Base-by-base conservation (phyloP, 148 eudicot genomes). In the Rhododendron ovatum region DNA sequence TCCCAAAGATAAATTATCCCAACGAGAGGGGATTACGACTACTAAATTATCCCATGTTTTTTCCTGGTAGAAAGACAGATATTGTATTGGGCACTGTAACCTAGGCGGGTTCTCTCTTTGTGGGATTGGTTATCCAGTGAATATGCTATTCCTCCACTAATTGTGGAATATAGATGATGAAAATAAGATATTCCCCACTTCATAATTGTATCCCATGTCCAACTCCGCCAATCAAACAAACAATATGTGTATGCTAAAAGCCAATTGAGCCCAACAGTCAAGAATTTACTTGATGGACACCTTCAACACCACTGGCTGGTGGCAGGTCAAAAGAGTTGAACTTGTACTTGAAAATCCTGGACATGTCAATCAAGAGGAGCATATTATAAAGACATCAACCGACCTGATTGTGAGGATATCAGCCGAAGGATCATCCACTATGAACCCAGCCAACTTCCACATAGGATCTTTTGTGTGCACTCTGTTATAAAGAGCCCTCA, bases 391-490 rank as follows among this genome's bases (percentile, higher is more conserved):
- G 41, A 71, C 8, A 3, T 33, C 39, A 88, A 22, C 85, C 71
- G 74, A 96, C 99, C 96, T 94, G 89, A 95, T 93, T 26, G 94
- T 91, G 51, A 86, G 82, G 85, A 92, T 85, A 82, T 96, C 98
- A 59, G 90, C 87, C 76, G 89, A 90, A 85, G 99, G 99, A 90
- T 95, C 98, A 87, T 96, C 99, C 39, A 96, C 88, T 81, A 95
- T 86, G 89, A 93, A 96, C 39, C 99, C 99, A 59, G 98, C 98
- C 84, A 96, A 90, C 82, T 91, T 96, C 99, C 99, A 96, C 2
- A 92, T 55, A 81, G 98, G 94, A 87, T 94, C 98, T 87, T 93
- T 96, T 3, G 92, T 88, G 61, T 87, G 88, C 89, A 93, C 95
- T 88, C 98, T 88, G 88, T 96, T 96, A 88, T 86, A 90, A 83